Base-by-base conservation (phyloP, 2,329 filamentous ascomycete genomes). In the Madurella mycetomatis region DNA sequence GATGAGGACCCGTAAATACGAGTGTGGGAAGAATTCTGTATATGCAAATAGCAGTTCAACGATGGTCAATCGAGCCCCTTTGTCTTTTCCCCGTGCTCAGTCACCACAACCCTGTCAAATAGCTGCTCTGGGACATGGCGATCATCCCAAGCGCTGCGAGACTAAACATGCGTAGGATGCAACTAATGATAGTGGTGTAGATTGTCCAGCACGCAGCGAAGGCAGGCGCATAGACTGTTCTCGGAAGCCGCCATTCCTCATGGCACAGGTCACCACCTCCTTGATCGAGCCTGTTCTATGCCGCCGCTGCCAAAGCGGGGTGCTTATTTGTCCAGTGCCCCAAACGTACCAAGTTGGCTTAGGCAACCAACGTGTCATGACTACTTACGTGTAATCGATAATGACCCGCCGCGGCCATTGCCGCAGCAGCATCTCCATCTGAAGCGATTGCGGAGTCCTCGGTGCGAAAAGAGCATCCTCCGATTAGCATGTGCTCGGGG, bases 1-100 rank as follows among this genome's bases (percentile, higher is more conserved):
- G 82, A 85, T 57, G 72, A 73, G 34, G 78, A 80, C 55, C 79
- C 79, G 55, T 82, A 65, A 64, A 49, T 15, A n/a, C n/a, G 16
- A 41, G 12, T 15, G 15, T 31, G 42, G 25, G 32, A 40, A n/a
- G 37, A 41, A 17, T 25, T 56, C 48, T 61, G 55, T 60, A 58
- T 60, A 61, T 61, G 17, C 19, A 49, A 37, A 17, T 46, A 49
- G 43, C 45, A 41, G 41, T 34, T 46, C 41, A 50, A 51, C 45
- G 37, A 39, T 49, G 42, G 42, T 49, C 46, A 48, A 56, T 47
- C 30, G 11, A 49, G 44, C 52, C 31, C 51, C 48, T 60, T 60
- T 58, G 48, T 58, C 32, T n/a, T n/a, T n/a, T 15, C 15, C 19
- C 9, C 13, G 12, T 17, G 7, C 16, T 15, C 4, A 17, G 30